Conservation (phyloP, 2,329 filamentous ascomycete genomes). For the Sclerotinia minor region DNA sequence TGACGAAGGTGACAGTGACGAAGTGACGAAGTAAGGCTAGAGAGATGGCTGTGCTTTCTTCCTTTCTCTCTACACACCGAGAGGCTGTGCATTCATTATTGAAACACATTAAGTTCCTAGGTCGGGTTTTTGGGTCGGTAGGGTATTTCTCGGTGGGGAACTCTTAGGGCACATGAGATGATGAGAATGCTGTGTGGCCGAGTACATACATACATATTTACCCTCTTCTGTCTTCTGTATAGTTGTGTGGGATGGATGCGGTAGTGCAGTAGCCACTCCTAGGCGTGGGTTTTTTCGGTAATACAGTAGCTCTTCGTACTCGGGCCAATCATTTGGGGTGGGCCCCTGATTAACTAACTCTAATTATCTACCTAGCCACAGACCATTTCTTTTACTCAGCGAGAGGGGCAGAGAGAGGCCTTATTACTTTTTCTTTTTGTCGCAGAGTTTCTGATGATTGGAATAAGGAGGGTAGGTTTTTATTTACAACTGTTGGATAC, state of each 20-base stretch:
- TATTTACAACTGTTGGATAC: too few species aligned
- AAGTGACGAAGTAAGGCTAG: too few species aligned
- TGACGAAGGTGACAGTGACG: too few species aligned
- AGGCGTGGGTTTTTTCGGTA: background rate
- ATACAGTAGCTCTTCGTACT: conserved; percentile 24
- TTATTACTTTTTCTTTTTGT: background rate
- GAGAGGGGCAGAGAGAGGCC: background rate
- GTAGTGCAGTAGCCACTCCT: conserved; percentile 23
- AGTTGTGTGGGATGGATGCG: too few species aligned
- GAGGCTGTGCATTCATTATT: conserved; percentile 20
- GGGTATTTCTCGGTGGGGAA: background rate
- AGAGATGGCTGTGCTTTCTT: conserved; percentile 19
- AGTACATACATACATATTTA: too few species aligned
- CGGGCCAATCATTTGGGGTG: conserved; percentile 12
- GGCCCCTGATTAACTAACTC: background rate
- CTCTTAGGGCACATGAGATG: conserved; percentile 8
- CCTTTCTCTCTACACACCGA: too few species aligned
- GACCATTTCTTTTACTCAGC: conserved; percentile 9
- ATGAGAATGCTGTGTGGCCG: background rate
- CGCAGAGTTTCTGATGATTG: background rate
- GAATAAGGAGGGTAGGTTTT: background rate
- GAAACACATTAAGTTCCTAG: too few species aligned
- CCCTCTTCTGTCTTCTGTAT: too few species aligned
- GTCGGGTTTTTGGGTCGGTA: too few species aligned
- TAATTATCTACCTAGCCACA: background rate